A percentile compares a stretch with the other conserved stretches of the same genome.
Conservation (phyloP, 805 yeast genomes). For the Ogataea kodamae region DNA sequence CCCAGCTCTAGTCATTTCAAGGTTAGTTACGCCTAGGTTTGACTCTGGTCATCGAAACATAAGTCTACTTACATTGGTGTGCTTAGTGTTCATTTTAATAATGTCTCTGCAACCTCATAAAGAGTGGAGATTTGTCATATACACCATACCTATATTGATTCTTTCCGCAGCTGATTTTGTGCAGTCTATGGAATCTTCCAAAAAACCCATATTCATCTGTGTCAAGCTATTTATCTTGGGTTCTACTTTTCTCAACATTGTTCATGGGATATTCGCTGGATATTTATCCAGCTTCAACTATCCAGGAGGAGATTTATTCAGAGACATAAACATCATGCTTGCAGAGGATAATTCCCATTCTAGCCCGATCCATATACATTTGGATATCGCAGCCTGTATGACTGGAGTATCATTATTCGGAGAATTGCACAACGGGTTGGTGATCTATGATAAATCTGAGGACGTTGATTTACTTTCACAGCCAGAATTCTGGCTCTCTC, state of each 20-base stretch:
- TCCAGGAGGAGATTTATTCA: slow-evolving; percentile 83
- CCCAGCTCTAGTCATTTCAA: slow-evolving; percentile 36
- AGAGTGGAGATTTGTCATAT: slow-evolving; percentile 89
- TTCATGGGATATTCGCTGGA: slow-evolving; percentile 45
- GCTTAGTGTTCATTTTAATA: slow-evolving; percentile 51
- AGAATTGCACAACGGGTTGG: slow-evolving; percentile 43
- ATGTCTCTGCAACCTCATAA: slow-evolving; percentile 87
- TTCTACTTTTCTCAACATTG: slow-evolving; percentile 10
- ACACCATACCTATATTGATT: slow-evolving; percentile 66
- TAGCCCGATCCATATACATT: slow-evolving; percentile 48
- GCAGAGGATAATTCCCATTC: slow-evolving; percentile 5
- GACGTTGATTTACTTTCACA: slow-evolving; percentile 33
- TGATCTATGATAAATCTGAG: slow-evolving; percentile 79
- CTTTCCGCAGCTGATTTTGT: slow-evolving; percentile 51
- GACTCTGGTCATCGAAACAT: slow-evolving; percentile 27
- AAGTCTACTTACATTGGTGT: slow-evolving; percentile 47
- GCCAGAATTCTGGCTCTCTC: slow-evolving; percentile 40
- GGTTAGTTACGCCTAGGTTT: too few species aligned
- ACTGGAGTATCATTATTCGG: slow-evolving; percentile 80
- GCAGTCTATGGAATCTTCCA: slow-evolving; percentile 17
- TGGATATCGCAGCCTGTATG: slow-evolving; percentile 82
- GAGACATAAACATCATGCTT: slow-evolving; percentile 40
- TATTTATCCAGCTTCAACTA: slow-evolving; percentile 71
- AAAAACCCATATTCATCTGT: slow-evolving; percentile 1
- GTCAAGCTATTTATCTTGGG: slow-evolving; percentile 30